These are phyloP conservation scores for Aureobasidium melanogenum DNA, from an alignment of 2,329 filamentous ascomycete genomes.

Conservation along the genomic window DNA sequence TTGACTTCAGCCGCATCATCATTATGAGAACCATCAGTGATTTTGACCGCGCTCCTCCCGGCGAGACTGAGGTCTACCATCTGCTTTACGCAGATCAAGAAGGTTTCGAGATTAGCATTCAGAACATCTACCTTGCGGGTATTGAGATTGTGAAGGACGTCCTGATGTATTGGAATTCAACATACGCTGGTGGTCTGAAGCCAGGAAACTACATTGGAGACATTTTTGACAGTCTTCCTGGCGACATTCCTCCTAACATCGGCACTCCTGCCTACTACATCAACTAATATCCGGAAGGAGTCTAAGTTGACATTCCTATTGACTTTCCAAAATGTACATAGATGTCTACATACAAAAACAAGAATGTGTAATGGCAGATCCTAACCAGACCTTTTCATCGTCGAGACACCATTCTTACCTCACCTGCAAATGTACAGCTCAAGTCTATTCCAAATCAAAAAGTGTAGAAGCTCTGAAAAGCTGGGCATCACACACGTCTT, in stretches of 20 bases:
- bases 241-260: not conserved
- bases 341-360: too few relatives aligned
- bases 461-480: too few relatives aligned
- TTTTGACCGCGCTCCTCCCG: constrained; percentile 60
- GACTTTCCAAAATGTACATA: too few relatives aligned
- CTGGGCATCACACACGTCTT: too few relatives aligned
- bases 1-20: constrained; percentile 29
- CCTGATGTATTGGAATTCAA: constrained; percentile 48
- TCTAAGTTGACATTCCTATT: too few relatives aligned
- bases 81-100: constrained; percentile 53
- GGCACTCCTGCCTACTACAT: not conserved
- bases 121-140: constrained; percentile 59
- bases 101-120: constrained; percentile 52
- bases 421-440: too few relatives aligned
- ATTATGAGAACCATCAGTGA: constrained; percentile 46
- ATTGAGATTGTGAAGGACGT: constrained; percentile 57
- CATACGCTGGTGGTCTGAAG: constrained; percentile 47
- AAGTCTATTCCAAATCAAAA: too few relatives aligned
- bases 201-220: constrained; percentile 60
- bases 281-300: too few relatives aligned
- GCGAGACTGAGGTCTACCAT: constrained; percentile 47
- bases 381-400: too few relatives aligned
- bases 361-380: too few relatives aligned
- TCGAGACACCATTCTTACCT: too few relatives aligned
- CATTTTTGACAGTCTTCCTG: constrained; percentile 51